Evolutionary conservation across 805 yeast species (phyloP).

Genomic region (Suhomyces vadensis): DNA sequence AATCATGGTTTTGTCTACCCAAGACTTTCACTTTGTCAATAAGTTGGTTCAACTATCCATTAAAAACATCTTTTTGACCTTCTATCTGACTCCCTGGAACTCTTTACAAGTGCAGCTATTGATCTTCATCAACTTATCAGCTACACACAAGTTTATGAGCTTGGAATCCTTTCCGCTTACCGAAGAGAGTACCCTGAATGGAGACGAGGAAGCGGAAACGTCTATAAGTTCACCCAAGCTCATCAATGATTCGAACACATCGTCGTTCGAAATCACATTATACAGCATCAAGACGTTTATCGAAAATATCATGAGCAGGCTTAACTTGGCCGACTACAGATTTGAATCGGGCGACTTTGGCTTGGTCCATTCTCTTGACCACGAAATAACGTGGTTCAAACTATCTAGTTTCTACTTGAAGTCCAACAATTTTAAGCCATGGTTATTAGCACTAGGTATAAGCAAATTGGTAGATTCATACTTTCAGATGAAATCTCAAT

Average conservation of each 20-base stretch:
- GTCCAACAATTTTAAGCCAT: constrained; percentile 26
- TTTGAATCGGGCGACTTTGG: constrained; percentile 18
- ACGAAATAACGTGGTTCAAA: constrained; percentile 24
- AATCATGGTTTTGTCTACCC: constrained; percentile 42
- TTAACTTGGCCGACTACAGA: constrained; percentile 13
- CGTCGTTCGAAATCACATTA: constrained; percentile 9
- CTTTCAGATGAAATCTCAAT: constrained; percentile 23
- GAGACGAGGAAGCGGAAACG: constrained; percentile 10
- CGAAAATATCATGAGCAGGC: constrained; percentile 21
- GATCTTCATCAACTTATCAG: constrained; percentile 46
- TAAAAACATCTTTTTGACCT: constrained; percentile 26
- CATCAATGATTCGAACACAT: background rate
- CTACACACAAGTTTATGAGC: constrained; percentile 37
- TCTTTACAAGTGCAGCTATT: constrained; percentile 44
- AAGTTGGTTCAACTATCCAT: constrained; percentile 42
- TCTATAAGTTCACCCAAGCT: constrained; percentile 9
- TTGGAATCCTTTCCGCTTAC: constrained; percentile 21
- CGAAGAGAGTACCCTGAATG: background rate
- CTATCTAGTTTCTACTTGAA: constrained; percentile 23
- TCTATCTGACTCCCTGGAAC: constrained; percentile 44
- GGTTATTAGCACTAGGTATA: constrained; percentile 45
- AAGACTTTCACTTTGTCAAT: constrained; percentile 39
- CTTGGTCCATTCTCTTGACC: background rate
- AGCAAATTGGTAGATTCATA: constrained; percentile 31
- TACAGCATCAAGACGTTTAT: constrained; percentile 25